Percentiles rank a stretch among this genome's conserved stretches.
Conservation (phyloP, 768 basidiomycete species). For the Russula foetens region DNA sequence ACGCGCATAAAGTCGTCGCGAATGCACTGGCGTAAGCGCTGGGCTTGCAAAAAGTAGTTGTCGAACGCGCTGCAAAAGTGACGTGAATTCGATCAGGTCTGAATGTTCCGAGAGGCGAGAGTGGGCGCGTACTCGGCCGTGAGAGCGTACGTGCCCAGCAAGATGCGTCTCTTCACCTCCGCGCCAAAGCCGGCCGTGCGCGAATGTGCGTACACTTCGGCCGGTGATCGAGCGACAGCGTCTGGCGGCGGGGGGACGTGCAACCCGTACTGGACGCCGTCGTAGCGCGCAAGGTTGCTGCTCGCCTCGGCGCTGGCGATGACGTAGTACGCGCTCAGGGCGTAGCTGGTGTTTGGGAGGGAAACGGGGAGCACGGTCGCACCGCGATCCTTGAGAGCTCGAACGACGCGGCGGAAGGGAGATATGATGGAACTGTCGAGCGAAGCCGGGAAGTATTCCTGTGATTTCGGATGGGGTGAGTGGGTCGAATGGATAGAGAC, state of each 20-base stretch:
- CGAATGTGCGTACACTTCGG: conserved; percentile 53
- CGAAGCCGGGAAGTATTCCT: conserved; percentile 80
- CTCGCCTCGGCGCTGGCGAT: conserved; percentile 90
- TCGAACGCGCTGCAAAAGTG: conserved; percentile 70
- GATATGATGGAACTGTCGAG: conserved; percentile 39
- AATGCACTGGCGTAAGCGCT: conserved; percentile 65
- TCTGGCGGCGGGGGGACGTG: conserved; percentile 38
- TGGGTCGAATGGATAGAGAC: background rate
- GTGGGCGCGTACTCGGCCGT: conserved; percentile 68
- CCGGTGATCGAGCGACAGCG: conserved; percentile 40
- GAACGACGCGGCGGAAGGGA: conserved; percentile 40
- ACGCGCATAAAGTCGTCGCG: conserved; percentile 64
- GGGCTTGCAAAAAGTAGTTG: conserved; percentile 94
- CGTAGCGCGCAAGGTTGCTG: conserved; percentile 85
- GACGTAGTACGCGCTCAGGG: conserved; percentile 93
- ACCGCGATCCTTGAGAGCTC: conserved; percentile 40
- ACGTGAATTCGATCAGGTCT: too few relatives aligned
- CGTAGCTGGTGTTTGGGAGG: conserved; percentile 59
- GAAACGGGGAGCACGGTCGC: conserved; percentile 66
- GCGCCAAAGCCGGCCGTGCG: conserved; percentile 68
- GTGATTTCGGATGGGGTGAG: background rate
- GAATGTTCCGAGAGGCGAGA: background rate
- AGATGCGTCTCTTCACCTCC: conserved; percentile 80
- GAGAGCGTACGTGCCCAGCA: conserved; percentile 87
- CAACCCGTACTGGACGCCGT: conserved; percentile 77